A percentile compares a stretch with the other conserved stretches of the same genome.
Conservation (phyloP, 441 rosid species). For the Adansonia grandidieri region DNA sequence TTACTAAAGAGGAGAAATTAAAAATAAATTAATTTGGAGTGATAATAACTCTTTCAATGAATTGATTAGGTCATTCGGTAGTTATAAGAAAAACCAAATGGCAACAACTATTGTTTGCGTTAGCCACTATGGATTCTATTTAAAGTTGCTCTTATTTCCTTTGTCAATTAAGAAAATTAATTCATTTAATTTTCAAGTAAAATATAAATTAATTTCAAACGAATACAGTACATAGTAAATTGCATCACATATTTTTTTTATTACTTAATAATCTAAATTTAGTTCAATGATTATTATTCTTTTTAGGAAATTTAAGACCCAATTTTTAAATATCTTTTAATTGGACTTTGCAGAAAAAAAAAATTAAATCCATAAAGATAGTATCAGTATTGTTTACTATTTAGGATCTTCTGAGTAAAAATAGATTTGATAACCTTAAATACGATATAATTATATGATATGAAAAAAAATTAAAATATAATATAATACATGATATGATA, state of each 20-base stretch:
- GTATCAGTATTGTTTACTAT: background rate
- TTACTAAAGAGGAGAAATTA: background rate
- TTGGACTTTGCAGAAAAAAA: background rate
- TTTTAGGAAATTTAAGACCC: background rate
- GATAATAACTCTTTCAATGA: background rate
- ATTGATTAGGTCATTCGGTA: background rate
- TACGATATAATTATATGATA: no score
- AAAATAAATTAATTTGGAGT: background rate
- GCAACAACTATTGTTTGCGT: background rate
- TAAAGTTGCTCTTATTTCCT: background rate
- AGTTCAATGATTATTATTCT: no score
- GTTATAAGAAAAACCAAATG: background rate
- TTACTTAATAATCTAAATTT: no score
- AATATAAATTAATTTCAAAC: no score
- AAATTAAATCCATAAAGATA: background rate
- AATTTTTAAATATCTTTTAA: background rate
- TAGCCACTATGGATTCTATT: background rate
- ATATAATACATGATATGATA: no score
- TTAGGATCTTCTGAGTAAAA: background rate
- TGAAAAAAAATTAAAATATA: no score
- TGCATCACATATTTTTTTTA: no score
- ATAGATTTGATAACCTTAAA: no score
- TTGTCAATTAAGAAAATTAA: background rate
- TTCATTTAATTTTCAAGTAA: no score
- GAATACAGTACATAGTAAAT: no score